phyloP scores from a whole-genome alignment of 2,329 filamentous ascomycete species.

The Fusarium beomiforme region DNA sequence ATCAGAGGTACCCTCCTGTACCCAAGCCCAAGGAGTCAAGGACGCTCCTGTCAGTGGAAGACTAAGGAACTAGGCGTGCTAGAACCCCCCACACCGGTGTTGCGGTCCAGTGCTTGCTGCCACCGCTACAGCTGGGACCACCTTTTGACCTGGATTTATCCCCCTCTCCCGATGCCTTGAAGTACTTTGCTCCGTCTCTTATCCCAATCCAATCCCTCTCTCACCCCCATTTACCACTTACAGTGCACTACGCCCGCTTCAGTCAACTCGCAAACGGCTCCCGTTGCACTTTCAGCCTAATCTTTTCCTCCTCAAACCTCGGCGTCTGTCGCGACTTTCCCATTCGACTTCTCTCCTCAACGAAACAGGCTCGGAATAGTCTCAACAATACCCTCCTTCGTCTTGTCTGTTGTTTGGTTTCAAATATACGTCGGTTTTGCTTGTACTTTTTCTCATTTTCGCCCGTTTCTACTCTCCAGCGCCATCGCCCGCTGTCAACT shows the following conservation, averaged over 20 bases:
- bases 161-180: conserved; percentile 26
- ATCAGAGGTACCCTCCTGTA: conserved; percentile 1
- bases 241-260: conserved; percentile 34
- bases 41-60: conserved; percentile 24
- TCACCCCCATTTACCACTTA: conserved; percentile 20
- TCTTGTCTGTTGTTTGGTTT: conserved; percentile 2
- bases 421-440: conserved; percentile 7
- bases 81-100: conserved; percentile 19
- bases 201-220: conserved; percentile 23
- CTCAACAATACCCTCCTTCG: conserved; percentile 7
- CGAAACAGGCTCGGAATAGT: conserved; percentile 15
- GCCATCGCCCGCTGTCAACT: conserved; percentile 24
- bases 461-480: conserved; percentile 4
- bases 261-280: conserved; percentile 30
- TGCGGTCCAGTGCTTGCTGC: conserved; percentile 31
- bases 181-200: conserved; percentile 28
- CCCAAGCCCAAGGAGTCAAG: neutral
- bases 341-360: conserved; percentile 26
- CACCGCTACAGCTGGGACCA: conserved; percentile 28
- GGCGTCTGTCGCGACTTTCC: conserved; percentile 20
- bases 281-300: conserved; percentile 28
- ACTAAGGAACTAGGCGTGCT: conserved; percentile 12
- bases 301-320: conserved; percentile 22
- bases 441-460: neutral
- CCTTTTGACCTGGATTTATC: conserved; percentile 24